phyloP scores from a whole-genome alignment of 257 asterid species.

The Solanum commersonii region DNA sequence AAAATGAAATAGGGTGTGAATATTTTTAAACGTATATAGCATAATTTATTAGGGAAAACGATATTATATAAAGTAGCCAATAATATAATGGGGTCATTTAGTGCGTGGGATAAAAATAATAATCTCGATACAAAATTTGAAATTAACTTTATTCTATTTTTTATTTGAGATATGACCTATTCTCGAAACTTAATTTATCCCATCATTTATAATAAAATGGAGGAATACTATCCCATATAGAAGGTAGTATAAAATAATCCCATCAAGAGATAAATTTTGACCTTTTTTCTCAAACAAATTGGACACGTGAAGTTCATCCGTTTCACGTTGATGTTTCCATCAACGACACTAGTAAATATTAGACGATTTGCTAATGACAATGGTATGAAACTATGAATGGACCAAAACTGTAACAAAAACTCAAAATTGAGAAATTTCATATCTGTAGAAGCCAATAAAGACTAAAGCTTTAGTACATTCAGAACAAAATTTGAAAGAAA shows the following conservation, averaged over 20 bases:
- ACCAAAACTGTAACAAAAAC: neutral
- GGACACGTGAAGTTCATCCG: neutral
- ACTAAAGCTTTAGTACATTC: neutral
- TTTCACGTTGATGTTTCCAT: neutral
- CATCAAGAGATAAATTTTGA: too few species aligned
- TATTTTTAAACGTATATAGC: neutral
- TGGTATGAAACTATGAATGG: neutral
- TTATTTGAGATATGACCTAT: neutral
- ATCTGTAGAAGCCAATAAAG: neutral
- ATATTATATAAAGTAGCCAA: neutral
- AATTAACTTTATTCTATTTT: too few species aligned
- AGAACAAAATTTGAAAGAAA: neutral
- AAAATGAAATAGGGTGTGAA: neutral
- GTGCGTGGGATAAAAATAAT: neutral
- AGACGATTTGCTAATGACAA: neutral
- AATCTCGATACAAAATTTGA: neutral
- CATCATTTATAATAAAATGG: too few species aligned
- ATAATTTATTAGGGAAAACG: too few species aligned
- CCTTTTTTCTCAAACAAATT: neutral
- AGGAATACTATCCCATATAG: neutral
- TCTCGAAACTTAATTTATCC: too few species aligned
- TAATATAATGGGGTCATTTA: neutral
- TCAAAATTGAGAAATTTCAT: neutral
- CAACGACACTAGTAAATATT: conserved; percentile 16
- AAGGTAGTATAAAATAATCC: neutral